A percentile compares a stretch with the other conserved stretches of the same genome.
These are phyloP conservation scores for Mucor circinelloides DNA, from an alignment of 371 early-diverging fungal genomes.

Conservation along the genomic window DNA sequence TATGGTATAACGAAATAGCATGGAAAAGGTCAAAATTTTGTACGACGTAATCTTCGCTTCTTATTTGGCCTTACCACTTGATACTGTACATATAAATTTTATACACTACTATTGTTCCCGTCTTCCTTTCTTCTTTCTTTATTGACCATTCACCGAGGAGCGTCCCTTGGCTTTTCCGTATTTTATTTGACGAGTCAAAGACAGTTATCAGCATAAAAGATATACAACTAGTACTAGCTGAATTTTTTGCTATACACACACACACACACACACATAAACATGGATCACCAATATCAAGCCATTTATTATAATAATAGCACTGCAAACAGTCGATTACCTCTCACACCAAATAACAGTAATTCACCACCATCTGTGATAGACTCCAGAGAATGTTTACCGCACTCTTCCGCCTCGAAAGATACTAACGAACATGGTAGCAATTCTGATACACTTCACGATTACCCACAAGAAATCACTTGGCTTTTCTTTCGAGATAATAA, in stretches of 20 bases:
- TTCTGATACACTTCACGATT: constrained; percentile 22
- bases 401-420: neutral
- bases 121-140: neutral
- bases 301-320: neutral
- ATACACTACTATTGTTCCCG: neutral
- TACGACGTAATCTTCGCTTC: neutral
- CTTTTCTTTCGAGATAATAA: constrained; percentile 52
- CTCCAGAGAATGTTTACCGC: constrained; percentile 1
- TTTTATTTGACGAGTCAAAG: neutral
- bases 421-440: neutral
- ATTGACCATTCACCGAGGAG: neutral
- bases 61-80: neutral
- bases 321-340: constrained; percentile 14
- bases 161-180: neutral
- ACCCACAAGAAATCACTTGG: constrained; percentile 53
- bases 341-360: constrained; percentile 17
- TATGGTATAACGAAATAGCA: neutral
- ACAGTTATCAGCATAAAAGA: neutral
- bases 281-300: constrained; percentile 6
- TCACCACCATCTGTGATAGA: constrained; percentile 3
- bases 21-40: neutral
- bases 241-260: neutral
- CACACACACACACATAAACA: neutral
- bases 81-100: neutral
- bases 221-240: neutral